Percentiles rank a stretch among this genome's conserved stretches.
phyloP scores from a whole-genome alignment of 169 alveolate species.

The Cystoisospora suis region DNA sequence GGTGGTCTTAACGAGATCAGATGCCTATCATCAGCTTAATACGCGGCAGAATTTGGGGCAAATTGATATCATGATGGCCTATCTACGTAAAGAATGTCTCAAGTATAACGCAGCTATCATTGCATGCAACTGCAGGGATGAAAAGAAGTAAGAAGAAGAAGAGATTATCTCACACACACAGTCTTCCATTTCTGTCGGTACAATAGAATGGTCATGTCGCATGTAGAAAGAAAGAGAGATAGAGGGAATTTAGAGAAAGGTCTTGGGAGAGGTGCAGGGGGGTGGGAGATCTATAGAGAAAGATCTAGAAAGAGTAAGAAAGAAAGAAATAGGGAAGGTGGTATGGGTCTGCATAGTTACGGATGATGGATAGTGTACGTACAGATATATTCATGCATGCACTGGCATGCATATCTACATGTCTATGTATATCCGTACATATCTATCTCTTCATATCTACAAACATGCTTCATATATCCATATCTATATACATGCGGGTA shows the following conservation, averaged over 20 bases:
- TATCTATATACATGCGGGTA: not conserved
- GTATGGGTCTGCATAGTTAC: not conserved
- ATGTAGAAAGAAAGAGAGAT: not conserved
- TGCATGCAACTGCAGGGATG: constrained; percentile 17
- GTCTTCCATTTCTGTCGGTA: too few relatives aligned
- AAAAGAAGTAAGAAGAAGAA: not conserved
- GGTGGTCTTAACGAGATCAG: constrained; percentile 18
- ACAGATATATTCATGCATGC: not conserved
- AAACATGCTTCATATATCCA: not conserved
- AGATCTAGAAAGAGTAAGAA: not conserved
- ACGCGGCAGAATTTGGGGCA: not conserved
- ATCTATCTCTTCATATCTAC: too few relatives aligned
- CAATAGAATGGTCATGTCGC: too few relatives aligned
- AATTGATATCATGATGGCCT: constrained; percentile 19
- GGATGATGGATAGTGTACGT: not conserved
- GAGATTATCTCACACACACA: not conserved
- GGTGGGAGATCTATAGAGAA: not conserved
- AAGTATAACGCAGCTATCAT: not conserved
- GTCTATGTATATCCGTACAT: not conserved
- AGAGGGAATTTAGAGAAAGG: not conserved
- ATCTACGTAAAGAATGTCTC: not conserved
- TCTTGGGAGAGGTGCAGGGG: not conserved
- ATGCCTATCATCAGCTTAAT: not conserved
- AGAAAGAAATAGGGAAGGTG: not conserved
- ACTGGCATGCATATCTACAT: not conserved